Evolutionary conservation across 1,139 yeast species (phyloP).

Genomic region (Candida sojae): DNA sequence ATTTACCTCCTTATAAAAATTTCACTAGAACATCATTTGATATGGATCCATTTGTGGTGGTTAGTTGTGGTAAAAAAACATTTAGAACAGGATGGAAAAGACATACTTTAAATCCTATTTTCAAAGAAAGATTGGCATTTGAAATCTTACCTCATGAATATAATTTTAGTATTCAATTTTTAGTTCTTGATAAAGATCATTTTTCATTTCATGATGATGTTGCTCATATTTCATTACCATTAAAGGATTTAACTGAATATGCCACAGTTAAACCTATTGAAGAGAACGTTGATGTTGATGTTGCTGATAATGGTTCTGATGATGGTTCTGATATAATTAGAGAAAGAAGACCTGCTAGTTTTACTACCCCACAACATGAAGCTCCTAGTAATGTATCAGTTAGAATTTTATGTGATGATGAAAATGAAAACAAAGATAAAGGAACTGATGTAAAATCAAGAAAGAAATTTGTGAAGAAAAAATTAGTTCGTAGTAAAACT

Average conservation of each 20-base stretch:
- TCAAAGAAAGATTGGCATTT: conserved; percentile 77
- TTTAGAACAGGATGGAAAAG: conserved; percentile 85
- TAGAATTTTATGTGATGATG: conserved; percentile 19
- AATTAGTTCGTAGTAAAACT: conserved; percentile 27
- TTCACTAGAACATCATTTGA: conserved; percentile 75
- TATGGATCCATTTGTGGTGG: conserved; percentile 95
- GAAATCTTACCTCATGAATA: conserved; percentile 71
- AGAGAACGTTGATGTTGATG: background rate
- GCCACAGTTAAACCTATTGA: conserved; percentile 13
- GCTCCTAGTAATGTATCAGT: conserved; percentile 19
- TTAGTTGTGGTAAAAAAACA: conserved; percentile 86
- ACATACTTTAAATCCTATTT: conserved; percentile 81
- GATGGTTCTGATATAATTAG: conserved; percentile 1
- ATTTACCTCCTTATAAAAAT: conserved; percentile 66
- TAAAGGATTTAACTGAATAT: conserved; percentile 44
- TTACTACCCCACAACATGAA: conserved; percentile 17
- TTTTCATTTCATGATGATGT: conserved; percentile 83
- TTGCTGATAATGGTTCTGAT: background rate
- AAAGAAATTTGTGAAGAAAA: conserved; percentile 26
- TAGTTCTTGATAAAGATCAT: conserved; percentile 81
- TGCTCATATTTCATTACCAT: conserved; percentile 59
- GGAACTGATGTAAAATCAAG: conserved; percentile 18
- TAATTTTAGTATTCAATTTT: conserved; percentile 64
- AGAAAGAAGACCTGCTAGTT: conserved; percentile 8
- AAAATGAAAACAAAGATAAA: conserved; percentile 34